Base-by-base conservation (phyloP, 2,329 filamentous ascomycete genomes). In the Monilinia polystroma region DNA sequence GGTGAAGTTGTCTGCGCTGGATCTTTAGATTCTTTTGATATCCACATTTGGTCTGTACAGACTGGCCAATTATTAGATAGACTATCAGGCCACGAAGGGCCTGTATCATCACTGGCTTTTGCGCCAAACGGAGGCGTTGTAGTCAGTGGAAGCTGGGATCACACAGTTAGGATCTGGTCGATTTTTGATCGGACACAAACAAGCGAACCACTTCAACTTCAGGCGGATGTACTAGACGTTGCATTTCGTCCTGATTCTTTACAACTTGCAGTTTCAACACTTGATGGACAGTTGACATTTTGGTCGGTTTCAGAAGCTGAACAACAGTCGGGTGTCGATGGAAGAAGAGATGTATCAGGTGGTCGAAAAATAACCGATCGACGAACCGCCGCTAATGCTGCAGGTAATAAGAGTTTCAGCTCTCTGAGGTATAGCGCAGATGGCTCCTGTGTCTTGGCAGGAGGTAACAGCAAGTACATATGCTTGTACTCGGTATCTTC, bases 11-110 rank as follows among this genome's bases (percentile, higher is more conserved):
- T 99, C 3, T 96, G 94, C 68, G 95, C 95, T 12, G 95, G 94
- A 2, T 98, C 94, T 1, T 84, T 96, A 20, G 95, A 99, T 77
- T 97, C 93, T 5, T 98, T 97, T 72, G 94, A 98, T 75, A 92
- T 99, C 63, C 93, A 99, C 79, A 91, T 99, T 69, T 99, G 95
- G 95, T 97, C 92, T 6, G 96, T 99, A 4, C 95, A 99, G 76
- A 99, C 94, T 0, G 95, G 95, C 3, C 95, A 99, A 77, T 83
- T 99, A 23, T 86, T 99, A 7, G 95, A 99, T 76, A 90, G 90
- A 71, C 82, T 99, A 32, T 86, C 93, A 8, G 96, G 95, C 1
- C 95, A 99, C 73, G 94, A 99, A 79, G 95, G 94, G 0, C 95
- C 95, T 0, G 90, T 99, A 1, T 95, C 93, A 6, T 89, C 91